These are phyloP conservation scores for Lipomyces lipofer DNA, from an alignment of 805 yeast species.

Conservation along the genomic window DNA sequence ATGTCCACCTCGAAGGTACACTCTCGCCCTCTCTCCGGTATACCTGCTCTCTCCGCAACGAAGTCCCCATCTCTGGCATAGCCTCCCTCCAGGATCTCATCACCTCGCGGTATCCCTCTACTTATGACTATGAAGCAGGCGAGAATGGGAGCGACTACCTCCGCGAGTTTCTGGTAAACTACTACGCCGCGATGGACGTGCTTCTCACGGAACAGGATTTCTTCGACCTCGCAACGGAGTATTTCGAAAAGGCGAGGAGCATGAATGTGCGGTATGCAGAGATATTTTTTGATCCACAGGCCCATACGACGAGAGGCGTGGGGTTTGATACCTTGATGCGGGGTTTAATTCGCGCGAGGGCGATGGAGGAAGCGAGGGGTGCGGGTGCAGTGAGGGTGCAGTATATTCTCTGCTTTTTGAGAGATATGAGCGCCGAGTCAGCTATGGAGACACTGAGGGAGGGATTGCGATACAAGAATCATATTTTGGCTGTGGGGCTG, in stretches of 20 bases:
- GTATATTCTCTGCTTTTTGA: slow-evolving; percentile 16
- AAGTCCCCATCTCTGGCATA: slow-evolving; percentile 55
- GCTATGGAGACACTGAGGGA: slow-evolving; percentile 9
- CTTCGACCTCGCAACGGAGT: slow-evolving; percentile 61
- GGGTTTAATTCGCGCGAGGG: slow-evolving; percentile 43
- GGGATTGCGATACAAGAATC: slow-evolving; percentile 38
- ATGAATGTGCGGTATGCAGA: slow-evolving; percentile 58
- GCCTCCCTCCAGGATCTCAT: slow-evolving; percentile 55
- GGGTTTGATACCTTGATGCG: slow-evolving; percentile 57
- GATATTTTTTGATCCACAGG: slow-evolving; percentile 82
- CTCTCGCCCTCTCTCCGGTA: slow-evolving; percentile 70
- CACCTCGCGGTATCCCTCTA: slow-evolving; percentile 34
- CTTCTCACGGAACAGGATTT: slow-evolving; percentile 68
- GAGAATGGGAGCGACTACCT: slow-evolving; percentile 36
- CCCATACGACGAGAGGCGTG: slow-evolving; percentile 70
- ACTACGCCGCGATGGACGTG: slow-evolving; percentile 78
- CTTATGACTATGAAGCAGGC: slow-evolving; percentile 63
- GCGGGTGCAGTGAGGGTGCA: slow-evolving; percentile 7
- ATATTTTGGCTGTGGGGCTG: slow-evolving; percentile 71
- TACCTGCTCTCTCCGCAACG: slow-evolving; percentile 64
- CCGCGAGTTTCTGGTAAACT: slow-evolving; percentile 74
- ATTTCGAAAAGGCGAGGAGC: slow-evolving; percentile 31
- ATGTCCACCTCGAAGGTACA: slow-evolving; percentile 80
- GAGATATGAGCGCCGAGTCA: slow-evolving; percentile 18
- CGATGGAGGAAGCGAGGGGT: neutral